Evolutionary conservation across 208 protist species (phyloP).

Genomic region (Phytomonas sp.): DNA sequence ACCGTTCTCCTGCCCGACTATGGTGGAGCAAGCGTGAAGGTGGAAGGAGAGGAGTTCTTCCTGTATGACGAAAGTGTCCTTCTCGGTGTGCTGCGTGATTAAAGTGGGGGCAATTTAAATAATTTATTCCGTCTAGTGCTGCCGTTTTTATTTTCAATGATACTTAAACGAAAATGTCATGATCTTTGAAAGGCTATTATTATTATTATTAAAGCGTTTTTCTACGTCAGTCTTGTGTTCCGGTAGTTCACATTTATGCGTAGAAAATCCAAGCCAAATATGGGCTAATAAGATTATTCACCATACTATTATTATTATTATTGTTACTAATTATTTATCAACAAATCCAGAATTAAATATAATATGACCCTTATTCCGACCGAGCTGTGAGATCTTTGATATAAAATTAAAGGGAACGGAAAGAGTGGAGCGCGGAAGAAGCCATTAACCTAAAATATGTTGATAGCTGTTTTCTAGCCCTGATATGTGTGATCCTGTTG

Average conservation of each 20-base stretch:
- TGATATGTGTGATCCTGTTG: background rate
- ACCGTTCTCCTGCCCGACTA: conserved; percentile 89
- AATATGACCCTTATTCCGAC: background rate
- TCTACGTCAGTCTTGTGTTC: background rate
- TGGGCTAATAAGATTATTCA: background rate
- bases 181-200: background rate
- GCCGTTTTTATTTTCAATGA: background rate
- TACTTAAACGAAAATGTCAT: background rate
- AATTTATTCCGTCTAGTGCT: background rate
- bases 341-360: background rate
- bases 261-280: background rate
- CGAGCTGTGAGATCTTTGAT: background rate
- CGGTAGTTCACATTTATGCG: background rate
- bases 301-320: background rate
- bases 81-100: conserved; percentile 76
- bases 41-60: conserved; percentile 90
- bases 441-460: background rate
- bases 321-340: background rate
- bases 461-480: background rate
- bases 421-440: background rate
- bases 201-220: background rate
- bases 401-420: conserved; percentile 3
- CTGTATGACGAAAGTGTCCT: conserved; percentile 86
- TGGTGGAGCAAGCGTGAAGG: conserved; percentile 79
- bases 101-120: conserved; percentile 11